These are phyloP conservation scores for Fusarium decemcellulare DNA, from an alignment of 2,329 filamentous ascomycete genomes.

Conservation along the genomic window DNA sequence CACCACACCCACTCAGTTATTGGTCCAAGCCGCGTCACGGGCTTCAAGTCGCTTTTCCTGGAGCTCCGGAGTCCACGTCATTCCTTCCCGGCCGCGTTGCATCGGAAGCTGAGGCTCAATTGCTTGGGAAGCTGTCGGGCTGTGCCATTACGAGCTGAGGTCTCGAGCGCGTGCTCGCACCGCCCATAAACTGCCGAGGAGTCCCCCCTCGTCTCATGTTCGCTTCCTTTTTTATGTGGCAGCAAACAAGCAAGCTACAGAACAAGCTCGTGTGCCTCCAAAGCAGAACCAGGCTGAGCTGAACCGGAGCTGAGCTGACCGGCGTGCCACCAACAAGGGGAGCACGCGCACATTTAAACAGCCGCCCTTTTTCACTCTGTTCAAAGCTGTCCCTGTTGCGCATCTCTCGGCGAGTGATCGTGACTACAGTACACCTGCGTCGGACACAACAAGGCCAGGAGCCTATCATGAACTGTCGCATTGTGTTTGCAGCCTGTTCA, in stretches of 20 bases:
- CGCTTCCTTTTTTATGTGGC: neutral
- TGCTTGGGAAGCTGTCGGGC: constrained; percentile 9
- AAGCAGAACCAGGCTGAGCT: constrained; percentile 3
- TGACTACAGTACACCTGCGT: neutral
- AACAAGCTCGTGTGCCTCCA: neutral
- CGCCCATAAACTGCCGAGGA: constrained; percentile 16
- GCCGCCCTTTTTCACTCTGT: neutral
- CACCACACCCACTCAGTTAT: constrained; percentile 29
- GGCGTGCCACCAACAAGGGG: neutral
- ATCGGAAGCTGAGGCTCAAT: constrained; percentile 25
- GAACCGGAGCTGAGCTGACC: neutral
- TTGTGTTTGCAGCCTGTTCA: neutral
- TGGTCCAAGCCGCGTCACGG: constrained; percentile 40
- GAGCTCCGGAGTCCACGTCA: constrained; percentile 38
- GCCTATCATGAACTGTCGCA: constrained; percentile 12
- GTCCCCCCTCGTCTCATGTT: constrained; percentile 9
- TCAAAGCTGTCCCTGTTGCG: neutral
- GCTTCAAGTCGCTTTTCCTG: constrained; percentile 30
- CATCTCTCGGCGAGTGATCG: neutral
- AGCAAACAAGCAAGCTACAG: neutral
- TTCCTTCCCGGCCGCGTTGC: constrained; percentile 10
- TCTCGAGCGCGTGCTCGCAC: neutral
- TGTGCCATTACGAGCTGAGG: neutral
- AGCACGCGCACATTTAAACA: neutral
- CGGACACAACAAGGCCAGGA: neutral